Evolutionary conservation across 225 moss, liverwort and hornwort genomes (phyloP), one percentile per base, ranked within the genome.

Genomic region (Marchantia paleacea): DNA sequence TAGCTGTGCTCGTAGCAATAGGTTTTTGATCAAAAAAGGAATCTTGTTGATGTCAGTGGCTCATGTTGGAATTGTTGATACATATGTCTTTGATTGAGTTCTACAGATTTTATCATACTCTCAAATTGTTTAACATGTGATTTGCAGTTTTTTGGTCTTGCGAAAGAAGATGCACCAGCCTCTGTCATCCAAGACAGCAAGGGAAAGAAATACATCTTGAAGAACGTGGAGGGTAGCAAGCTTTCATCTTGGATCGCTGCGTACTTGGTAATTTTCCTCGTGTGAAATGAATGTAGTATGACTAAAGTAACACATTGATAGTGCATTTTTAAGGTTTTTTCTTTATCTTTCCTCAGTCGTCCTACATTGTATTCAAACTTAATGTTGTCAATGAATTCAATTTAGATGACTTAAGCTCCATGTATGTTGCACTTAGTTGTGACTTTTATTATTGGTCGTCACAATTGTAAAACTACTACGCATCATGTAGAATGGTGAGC

Each of bases 81-180:
- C 16, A 18, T 62, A 22, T 20, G 69, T 47, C 68, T 55, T 79
- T 65, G 8, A 28, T 52, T 61, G 25, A 39, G 68, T 26, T 8
- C 4, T 51, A 31, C 22, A 47, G 12, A 47, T 0, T 51, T 24
- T 39, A 39, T 5, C 39, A 39, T 11, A 68, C 28, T 11, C 39
- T 69, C 19, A 73, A 72, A 53, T 57, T 19, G 49, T 39, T 69
- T 22, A 0, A 0, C 10, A 60, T 49, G 54, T 80, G 16, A 10
- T 64, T 39, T 88, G 88, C 90, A 97, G 96, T 94, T 82, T 75
- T 97, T 97, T 88, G 94, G 96, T 55, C 84, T 97, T 53, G 81
- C 80, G 79, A 80, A 74, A 50, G 53, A 80, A 31, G 90, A 87
- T 70, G 82, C 94, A 80, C 96, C 94, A 78, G 91, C 96, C 51